Conservation (phyloP, 169 alveolate genomes). For the Theileria equi region DNA sequence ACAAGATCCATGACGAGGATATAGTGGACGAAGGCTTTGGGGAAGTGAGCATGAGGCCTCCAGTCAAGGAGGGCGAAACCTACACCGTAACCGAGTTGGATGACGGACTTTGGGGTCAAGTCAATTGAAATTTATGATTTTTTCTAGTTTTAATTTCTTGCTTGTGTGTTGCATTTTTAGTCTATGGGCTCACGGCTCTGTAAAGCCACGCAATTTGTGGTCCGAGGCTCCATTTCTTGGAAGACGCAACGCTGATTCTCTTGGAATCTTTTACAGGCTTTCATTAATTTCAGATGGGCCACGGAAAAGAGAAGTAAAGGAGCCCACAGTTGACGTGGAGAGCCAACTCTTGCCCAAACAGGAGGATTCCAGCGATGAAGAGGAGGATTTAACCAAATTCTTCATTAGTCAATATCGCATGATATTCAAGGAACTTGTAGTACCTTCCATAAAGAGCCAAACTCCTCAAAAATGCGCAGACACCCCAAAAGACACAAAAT, state of each 20-base stretch:
- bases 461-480: neutral
- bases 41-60: slow-evolving; percentile 41
- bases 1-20: slow-evolving; percentile 10
- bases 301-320: neutral
- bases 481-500: neutral
- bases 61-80: slow-evolving; percentile 50
- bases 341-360: neutral
- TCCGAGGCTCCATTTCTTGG: too few relatives aligned
- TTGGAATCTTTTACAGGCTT: too few relatives aligned
- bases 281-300: neutral
- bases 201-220: too few relatives aligned
- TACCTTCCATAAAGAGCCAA: slow-evolving; percentile 30
- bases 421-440: slow-evolving; percentile 33
- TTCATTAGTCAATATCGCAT: slow-evolving; percentile 30
- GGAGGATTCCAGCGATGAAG: neutral
- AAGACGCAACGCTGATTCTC: too few relatives aligned
- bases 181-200: too few relatives aligned
- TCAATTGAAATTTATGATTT: slow-evolving; percentile 33
- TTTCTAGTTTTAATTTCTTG: neutral
- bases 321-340: neutral
- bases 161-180: neutral
- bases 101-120: slow-evolving; percentile 65
- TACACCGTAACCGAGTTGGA: slow-evolving; percentile 62
- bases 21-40: slow-evolving; percentile 21
- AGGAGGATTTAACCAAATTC: slow-evolving; percentile 18